These are phyloP conservation scores for Picea sitchensis DNA, from an alignment of 75 land plant species.

Conservation along the genomic window DNA sequence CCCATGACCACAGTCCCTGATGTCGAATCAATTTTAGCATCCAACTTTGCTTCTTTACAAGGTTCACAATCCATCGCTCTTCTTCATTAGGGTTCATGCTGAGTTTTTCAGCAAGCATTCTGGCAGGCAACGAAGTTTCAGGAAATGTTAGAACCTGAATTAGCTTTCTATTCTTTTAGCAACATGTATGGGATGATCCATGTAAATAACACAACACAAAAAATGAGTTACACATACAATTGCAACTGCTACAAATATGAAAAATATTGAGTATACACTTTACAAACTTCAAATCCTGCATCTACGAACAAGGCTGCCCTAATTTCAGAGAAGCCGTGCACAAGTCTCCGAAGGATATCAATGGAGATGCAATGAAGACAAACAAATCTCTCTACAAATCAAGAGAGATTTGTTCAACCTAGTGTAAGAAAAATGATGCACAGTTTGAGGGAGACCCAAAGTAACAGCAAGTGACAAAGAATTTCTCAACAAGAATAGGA, in stretches of 20 bases:
- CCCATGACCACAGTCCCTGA: slow-evolving; percentile 93
- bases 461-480: background rate
- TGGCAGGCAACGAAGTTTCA: slow-evolving; percentile 15
- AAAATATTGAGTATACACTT: background rate
- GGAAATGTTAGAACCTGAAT: too few relatives aligned
- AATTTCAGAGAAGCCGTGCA: background rate
- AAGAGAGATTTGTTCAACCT: background rate
- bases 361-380: background rate
- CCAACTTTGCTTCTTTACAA: slow-evolving; percentile 62
- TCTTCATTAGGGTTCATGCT: slow-evolving; percentile 94
- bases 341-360: background rate
- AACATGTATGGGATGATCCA: background rate
- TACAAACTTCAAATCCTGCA: background rate
- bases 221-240: background rate
- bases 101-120: slow-evolving; percentile 92
- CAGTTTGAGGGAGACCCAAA: background rate
- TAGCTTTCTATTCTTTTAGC: background rate
- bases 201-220: background rate
- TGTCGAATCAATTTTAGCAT: slow-evolving; percentile 88
- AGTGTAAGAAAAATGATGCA: background rate
- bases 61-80: slow-evolving; percentile 90
- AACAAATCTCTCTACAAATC: too few relatives aligned
- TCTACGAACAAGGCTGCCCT: background rate
- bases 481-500: background rate
- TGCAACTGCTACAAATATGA: background rate